phyloP scores from a whole-genome alignment of 768 basidiomycete species.

The Lentinula lateritia region DNA sequence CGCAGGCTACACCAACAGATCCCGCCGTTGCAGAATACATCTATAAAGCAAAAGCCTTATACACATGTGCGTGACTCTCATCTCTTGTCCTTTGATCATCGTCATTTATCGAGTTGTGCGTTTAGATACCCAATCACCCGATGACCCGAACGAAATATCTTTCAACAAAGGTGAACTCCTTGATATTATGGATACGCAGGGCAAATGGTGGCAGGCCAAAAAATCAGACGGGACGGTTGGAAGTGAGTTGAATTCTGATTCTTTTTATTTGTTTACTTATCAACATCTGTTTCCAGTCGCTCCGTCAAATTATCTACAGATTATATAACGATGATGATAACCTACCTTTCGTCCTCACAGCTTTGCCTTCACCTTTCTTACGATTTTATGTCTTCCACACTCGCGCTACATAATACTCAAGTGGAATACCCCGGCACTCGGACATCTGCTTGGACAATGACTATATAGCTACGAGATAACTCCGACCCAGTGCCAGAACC shows the following conservation, averaged over 20 bases:
- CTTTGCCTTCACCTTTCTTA: not conserved
- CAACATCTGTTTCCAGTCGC: conserved; percentile 46
- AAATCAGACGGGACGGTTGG: conserved; percentile 72
- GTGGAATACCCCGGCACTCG: not conserved
- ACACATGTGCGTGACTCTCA: conserved; percentile 58
- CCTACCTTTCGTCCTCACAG: not conserved
- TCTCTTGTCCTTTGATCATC: conserved; percentile 9
- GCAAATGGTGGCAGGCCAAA: conserved; percentile 90
- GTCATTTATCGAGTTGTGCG: conserved; percentile 16
- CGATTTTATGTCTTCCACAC: conserved; percentile 1
- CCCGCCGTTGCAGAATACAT: conserved; percentile 35
- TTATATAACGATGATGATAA: conserved; percentile 42
- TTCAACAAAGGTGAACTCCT: conserved; percentile 90
- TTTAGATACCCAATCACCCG: conserved; percentile 85
- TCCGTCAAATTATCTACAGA: conserved; percentile 81
- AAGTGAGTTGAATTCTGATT: conserved; percentile 48
- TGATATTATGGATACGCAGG: conserved; percentile 88
- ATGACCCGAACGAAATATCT: conserved; percentile 95
- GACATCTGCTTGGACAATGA: not conserved
- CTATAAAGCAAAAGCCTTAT: conserved; percentile 85
- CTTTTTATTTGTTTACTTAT: conserved; percentile 10
- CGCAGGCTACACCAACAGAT: conserved; percentile 23
- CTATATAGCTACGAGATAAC: no score
- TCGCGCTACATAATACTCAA: not conserved
- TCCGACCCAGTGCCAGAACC: no score